Base-by-base conservation (phyloP, 2,329 filamentous ascomycete genomes). In the Fusarium burgessii region DNA sequence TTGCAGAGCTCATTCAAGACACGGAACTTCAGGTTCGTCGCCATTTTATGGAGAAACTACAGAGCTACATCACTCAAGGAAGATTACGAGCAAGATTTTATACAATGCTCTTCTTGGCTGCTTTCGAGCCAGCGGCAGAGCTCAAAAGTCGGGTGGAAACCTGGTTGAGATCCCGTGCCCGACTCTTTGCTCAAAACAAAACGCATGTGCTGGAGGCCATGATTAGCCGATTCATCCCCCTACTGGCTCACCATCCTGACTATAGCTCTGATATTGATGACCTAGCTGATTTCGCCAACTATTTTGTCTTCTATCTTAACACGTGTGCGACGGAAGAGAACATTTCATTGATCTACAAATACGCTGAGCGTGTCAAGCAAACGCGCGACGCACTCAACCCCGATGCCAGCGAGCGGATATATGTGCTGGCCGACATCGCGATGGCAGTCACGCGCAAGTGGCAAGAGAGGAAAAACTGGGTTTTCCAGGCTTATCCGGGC, bases 211-310 rank as follows among this genome's bases (percentile, higher is more conserved):
- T 99, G 84, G 95, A 98, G 80, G 88, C 90, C 25, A 88, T 92
- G 15, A 92, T 98, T 78, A 90, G 93, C 29, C 90, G 96, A 12
- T 87, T 98, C 36, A 85, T 99, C 56, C 96, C 94, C 51, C 84
- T 99, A 45, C 87, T 99, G 45, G 95, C 95, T 8, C 95, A 98
- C 78, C 96, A 99, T 79, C 95, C 95, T 2, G 96, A 99, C 79
- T 98, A 95, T 73, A 90, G 88, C 66, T 79, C 86, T 3, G 87
- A 89, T 9, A 81, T 90, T 5, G 87, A 89, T 17, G 91, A 94
- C 50, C 83, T 98, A 51, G 85, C 90, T 46, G 93, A 97, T 77
- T 95, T 97, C 79, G 91, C 93, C 9, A 90, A 91, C 74, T 99
- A 98, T 79, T 90, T 99, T 62, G 80, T 98, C 43, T 98, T 95